Evolutionary conservation across 2,329 filamentous ascomycete species (phyloP), one percentile per base, ranked within the genome.

Genomic region (Colletotrichum acutatum): DNA sequence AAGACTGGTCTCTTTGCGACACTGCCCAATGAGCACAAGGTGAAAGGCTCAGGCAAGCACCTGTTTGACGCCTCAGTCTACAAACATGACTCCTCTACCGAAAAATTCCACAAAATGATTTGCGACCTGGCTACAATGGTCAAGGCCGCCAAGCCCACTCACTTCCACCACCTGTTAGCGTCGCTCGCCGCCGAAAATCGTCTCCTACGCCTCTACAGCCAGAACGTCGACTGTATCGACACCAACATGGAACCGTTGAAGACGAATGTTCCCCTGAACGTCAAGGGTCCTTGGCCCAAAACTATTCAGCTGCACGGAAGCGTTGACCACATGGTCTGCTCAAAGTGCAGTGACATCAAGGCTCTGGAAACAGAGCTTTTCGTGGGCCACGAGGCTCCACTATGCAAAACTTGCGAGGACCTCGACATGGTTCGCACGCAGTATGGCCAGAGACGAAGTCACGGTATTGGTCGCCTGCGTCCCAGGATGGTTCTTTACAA

Each of bases 1-100:
- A 92, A 94, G 12, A 93, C 92, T 72, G 97, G 97, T 63, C 89
- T 99, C 3, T 99, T 99, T 84, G 93, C 92, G 72, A 94, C 93
- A 22, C 87, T 98, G 30, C 93, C 94, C 76, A 93, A 90, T 74
- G 93, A 98, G 80, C 94, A 98, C 83, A 97, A 97, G 77, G 87
- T 98, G 74, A 98, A 97, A 81, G 91, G 93, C 26, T 98, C 97
- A 0, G 97, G 97, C 65, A 98, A 98, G 83, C 92, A 98, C 76
- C 89, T 99, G 0, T 99, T 99, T 80, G 97, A 99, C 84, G 97
- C 97, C 65, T 97, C 96, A 8, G 97, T 99, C 66, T 99, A 99
- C 86, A 95, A 95, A 82, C 94, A 98, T 85, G 93, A 97, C 81
- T 89, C 90, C 26, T 94, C 95, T 14, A 98, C 96, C 0, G 92